phyloP scores from a whole-genome alignment of 495 filamentous ascomycete genomes.

The Penicillium longicatenatum region DNA sequence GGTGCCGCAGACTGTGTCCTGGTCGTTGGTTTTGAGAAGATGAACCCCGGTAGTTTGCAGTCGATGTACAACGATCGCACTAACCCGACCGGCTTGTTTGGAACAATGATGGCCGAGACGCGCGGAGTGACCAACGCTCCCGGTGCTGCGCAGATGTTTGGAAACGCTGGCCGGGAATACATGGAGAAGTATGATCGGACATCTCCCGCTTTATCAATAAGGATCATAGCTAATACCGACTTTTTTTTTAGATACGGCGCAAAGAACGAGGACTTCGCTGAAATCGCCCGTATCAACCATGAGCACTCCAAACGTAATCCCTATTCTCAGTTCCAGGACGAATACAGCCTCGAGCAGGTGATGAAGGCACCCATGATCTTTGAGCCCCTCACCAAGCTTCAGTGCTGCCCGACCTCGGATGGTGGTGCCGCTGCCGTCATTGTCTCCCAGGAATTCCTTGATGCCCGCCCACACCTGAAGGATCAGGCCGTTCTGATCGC shows the following conservation, averaged over 20 bases:
- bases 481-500: slow-evolving; percentile 83
- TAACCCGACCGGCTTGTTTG: slow-evolving; percentile 71
- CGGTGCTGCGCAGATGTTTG: slow-evolving; percentile 89
- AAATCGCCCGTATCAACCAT: slow-evolving; percentile 95
- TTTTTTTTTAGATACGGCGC: slow-evolving; percentile 67
- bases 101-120: slow-evolving; percentile 79
- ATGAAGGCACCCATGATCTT: slow-evolving; percentile 75
- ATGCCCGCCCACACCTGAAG: slow-evolving; percentile 80
- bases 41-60: slow-evolving; percentile 86
- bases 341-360: slow-evolving; percentile 87
- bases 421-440: slow-evolving; percentile 88
- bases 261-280: slow-evolving; percentile 83
- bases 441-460: slow-evolving; percentile 85
- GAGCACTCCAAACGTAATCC: slow-evolving; percentile 88
- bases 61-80: slow-evolving; percentile 77
- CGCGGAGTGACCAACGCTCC: slow-evolving; percentile 79
- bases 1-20: slow-evolving; percentile 84
- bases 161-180: slow-evolving; percentile 92
- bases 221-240: slow-evolving; percentile 17
- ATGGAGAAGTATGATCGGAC: slow-evolving; percentile 72
- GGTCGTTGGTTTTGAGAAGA: slow-evolving; percentile 97
- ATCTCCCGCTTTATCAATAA: neutral
- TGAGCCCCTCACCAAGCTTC: slow-evolving; percentile 74
- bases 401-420: slow-evolving; percentile 90
- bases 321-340: slow-evolving; percentile 93